phyloP scores from a whole-genome alignment of 2,329 filamentous ascomycete species.

The Fusarium chlamydosporum region DNA sequence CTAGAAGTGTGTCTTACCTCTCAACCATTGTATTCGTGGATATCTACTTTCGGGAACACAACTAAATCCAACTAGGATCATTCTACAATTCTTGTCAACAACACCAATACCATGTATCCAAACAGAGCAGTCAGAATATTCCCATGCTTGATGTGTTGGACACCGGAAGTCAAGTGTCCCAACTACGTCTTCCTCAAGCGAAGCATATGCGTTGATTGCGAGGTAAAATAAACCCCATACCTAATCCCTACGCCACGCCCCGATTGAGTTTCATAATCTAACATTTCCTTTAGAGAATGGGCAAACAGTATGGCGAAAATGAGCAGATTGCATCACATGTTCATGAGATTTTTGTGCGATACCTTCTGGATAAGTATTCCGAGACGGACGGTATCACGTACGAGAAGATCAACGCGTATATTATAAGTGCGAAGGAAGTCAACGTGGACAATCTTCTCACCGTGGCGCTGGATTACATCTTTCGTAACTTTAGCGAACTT shows the following conservation, averaged over 20 bases:
- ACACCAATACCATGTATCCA: conserved; percentile 27
- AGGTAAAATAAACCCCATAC: conserved; percentile 32
- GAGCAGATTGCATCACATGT: conserved; percentile 42
- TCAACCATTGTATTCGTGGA: neutral
- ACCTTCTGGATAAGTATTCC: conserved; percentile 46
- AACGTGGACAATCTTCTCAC: conserved; percentile 46
- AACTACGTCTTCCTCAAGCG: conserved; percentile 48
- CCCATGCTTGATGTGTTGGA: conserved; percentile 45
- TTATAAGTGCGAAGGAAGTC: conserved; percentile 35
- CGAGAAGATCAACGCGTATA: conserved; percentile 42
- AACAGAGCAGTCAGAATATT: conserved; percentile 41
- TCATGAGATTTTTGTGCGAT: conserved; percentile 47
- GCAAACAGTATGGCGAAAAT: conserved; percentile 29
- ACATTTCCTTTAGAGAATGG: conserved; percentile 21
- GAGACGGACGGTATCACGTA: conserved; percentile 46
- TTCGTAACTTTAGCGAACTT: conserved; percentile 42
- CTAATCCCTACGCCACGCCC: conserved; percentile 6
- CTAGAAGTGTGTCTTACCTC: neutral
- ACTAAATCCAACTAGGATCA: conserved; percentile 10
- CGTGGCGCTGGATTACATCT: conserved; percentile 44
- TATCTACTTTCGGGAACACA: conserved; percentile 1
- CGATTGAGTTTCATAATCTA: conserved; percentile 16
- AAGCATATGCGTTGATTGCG: conserved; percentile 46
- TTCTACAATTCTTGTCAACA: neutral
- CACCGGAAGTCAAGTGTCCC: conserved; percentile 47